Conservation (phyloP, 108 stramenopile species). For the Aurantiochytrium sp. region DNA sequence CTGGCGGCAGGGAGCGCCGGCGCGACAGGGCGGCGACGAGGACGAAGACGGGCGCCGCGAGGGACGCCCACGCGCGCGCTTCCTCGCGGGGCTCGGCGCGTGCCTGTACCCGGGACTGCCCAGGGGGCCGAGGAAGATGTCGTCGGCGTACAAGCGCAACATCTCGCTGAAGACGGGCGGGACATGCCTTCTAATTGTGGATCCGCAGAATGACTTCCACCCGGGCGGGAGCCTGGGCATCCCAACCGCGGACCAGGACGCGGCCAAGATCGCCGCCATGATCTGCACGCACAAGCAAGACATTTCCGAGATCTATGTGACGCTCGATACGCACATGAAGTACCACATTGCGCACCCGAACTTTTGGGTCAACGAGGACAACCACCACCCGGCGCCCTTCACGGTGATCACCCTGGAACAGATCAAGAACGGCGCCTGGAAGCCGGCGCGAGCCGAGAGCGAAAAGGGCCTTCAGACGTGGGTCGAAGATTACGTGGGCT, state of each 20-base stretch:
- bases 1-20: no score
- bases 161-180: neutral
- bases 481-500: constrained; percentile 39
- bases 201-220: constrained; percentile 87
- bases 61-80: no score
- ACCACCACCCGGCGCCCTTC: constrained; percentile 69
- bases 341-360: constrained; percentile 85
- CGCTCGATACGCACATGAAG: constrained; percentile 81
- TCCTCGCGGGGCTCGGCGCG: no score
- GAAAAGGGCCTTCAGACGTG: constrained; percentile 38
- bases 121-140: no score
- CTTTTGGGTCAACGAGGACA: constrained; percentile 64
- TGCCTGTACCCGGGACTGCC: no score
- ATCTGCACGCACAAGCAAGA: constrained; percentile 48
- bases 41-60: no score
- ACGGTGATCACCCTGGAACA: constrained; percentile 71
- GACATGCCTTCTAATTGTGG: constrained; percentile 68
- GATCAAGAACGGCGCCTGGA: constrained; percentile 62
- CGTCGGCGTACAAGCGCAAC: neutral
- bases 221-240: constrained; percentile 82
- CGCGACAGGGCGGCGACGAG: no score
- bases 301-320: constrained; percentile 76
- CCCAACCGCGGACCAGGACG: constrained; percentile 72
- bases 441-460: constrained; percentile 33
- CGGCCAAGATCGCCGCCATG: constrained; percentile 66